Percentiles rank a stretch among this genome's conserved stretches.
phyloP scores from a whole-genome alignment of 352 stramenopile genomes.

The Pythium scleroteichum region DNA sequence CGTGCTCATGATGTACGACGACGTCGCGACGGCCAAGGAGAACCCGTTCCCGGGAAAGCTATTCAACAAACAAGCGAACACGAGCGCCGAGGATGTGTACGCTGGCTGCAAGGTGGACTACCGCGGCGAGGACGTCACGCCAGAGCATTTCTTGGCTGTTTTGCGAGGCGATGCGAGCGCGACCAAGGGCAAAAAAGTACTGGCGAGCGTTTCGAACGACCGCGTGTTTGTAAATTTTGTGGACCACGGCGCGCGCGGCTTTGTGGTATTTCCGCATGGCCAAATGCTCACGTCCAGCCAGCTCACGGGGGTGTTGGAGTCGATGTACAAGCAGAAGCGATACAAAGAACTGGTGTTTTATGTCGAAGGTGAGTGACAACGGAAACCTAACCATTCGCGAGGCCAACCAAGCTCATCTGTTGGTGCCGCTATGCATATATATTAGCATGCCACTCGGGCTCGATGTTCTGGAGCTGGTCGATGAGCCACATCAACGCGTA shows the following conservation, averaged over 20 bases:
- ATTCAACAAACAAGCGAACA: slow-evolving; percentile 82
- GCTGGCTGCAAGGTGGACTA: slow-evolving; percentile 78
- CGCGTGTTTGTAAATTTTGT: slow-evolving; percentile 93
- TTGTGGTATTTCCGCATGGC: slow-evolving; percentile 81
- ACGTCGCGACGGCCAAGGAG: slow-evolving; percentile 67
- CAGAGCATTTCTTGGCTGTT: slow-evolving; percentile 86
- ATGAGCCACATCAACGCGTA: slow-evolving; percentile 83
- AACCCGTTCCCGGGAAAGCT: slow-evolving; percentile 89
- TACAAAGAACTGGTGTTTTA: slow-evolving; percentile 93
- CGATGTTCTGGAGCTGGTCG: slow-evolving; percentile 85
- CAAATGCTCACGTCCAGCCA: slow-evolving; percentile 69
- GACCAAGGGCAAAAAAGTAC: slow-evolving; percentile 66
- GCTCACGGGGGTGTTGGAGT: slow-evolving; percentile 68
- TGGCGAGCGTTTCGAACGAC: slow-evolving; percentile 79
- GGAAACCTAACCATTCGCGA: too few species aligned
- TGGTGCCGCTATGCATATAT: too few species aligned
- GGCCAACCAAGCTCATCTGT: too few species aligned
- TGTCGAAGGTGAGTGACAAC: slow-evolving; percentile 61
- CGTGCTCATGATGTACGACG: slow-evolving; percentile 93
- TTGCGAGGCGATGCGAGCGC: slow-evolving; percentile 68
- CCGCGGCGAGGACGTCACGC: slow-evolving; percentile 68
- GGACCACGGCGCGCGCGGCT: slow-evolving; percentile 86
- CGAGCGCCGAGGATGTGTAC: slow-evolving; percentile 79
- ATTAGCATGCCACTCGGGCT: slow-evolving; percentile 86
- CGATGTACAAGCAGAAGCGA: slow-evolving; percentile 80